Conservation (phyloP, 1,284 basidiomycete species). For the Tilletia walkeri region DNA sequence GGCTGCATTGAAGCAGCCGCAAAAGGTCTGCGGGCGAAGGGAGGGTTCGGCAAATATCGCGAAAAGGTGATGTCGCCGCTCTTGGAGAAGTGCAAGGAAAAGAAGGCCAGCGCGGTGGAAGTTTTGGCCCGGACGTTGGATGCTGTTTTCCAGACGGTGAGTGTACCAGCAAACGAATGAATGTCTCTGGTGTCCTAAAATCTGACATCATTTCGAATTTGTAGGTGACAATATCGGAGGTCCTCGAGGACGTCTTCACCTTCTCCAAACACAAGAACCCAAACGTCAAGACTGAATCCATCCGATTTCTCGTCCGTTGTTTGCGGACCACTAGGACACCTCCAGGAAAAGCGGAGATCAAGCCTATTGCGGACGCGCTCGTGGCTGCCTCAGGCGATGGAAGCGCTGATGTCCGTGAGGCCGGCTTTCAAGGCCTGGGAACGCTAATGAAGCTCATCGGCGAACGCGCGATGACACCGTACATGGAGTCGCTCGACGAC, state of each 20-base stretch:
- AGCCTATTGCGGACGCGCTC: slow-evolving; percentile 77
- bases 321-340: slow-evolving; percentile 67
- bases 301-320: slow-evolving; percentile 82
- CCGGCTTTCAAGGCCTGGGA: slow-evolving; percentile 83
- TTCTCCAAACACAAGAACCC: slow-evolving; percentile 89
- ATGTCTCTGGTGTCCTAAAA: background rate
- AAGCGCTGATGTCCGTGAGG: slow-evolving; percentile 83
- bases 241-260: slow-evolving; percentile 77
- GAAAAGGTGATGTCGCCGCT: slow-evolving; percentile 74
- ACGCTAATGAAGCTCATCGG: slow-evolving; percentile 96
- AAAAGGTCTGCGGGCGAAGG: slow-evolving; percentile 69
- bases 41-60: slow-evolving; percentile 67
- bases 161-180: too few relatives aligned
- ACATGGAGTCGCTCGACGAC: slow-evolving; percentile 83
- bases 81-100: slow-evolving; percentile 89
- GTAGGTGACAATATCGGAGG: slow-evolving; percentile 66
- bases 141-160: slow-evolving; percentile 80
- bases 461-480: slow-evolving; percentile 82
- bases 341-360: slow-evolving; percentile 73
- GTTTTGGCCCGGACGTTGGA: slow-evolving; percentile 83
- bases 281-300: slow-evolving; percentile 88
- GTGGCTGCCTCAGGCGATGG: slow-evolving; percentile 79
- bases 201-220: slow-evolving; percentile 33
- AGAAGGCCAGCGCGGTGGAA: slow-evolving; percentile 86
- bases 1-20: slow-evolving; percentile 82